Evolutionary conservation across 495 filamentous ascomycete species (phyloP), one percentile per base, ranked within the genome.

Genomic region (Alectoria sarmentosa): DNA sequence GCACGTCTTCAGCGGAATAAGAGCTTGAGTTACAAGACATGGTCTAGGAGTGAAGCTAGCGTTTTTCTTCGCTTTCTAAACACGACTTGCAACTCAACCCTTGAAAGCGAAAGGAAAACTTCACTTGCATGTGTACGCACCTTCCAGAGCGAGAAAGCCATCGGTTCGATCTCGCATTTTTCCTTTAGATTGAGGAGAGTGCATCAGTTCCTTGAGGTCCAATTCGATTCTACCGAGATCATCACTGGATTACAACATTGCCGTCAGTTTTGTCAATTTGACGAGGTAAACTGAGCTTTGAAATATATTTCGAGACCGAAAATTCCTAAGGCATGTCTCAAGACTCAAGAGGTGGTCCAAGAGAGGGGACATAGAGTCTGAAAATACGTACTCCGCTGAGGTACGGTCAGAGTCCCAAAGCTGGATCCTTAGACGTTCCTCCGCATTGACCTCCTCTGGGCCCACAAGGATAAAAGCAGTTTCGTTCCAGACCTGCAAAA

Each of bases 341-440:
- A 37, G 36, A 37, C 36, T 37, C 36, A 37, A 37, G 5, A 37
- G 36, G 4, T 37, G 36, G 36, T 37, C 10, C 36, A 37, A 37
- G 10, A 37, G 36, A 37, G 36, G 10, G 10, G 10, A 4, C 4
- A 37, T 37, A 10, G 10, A 10, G 5, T 41, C 8, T 13, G 38
- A 41, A 41, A 41, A 15, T 2, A 15, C 38, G 14, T 41, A 41
- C 38, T 91, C 88, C 9, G 88, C 88, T 6, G 84, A 86, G 58
- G 77, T 78, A 36, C 79, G 75, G 71, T 91, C 88, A 15, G 85
- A 88, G 66, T 91, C 88, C 86, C 87, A 91, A 7, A 91, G 72
- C 69, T 88, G 85, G 0, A 90, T 68, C 3, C 85, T 78, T 15
- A 91, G 72, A 32, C 78, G 83, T 72, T 91, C 88, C n/a, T 83